phyloP scores from a whole-genome alignment of 1,284 basidiomycete genomes.

The Rugiboletus extremiorientalis region DNA sequence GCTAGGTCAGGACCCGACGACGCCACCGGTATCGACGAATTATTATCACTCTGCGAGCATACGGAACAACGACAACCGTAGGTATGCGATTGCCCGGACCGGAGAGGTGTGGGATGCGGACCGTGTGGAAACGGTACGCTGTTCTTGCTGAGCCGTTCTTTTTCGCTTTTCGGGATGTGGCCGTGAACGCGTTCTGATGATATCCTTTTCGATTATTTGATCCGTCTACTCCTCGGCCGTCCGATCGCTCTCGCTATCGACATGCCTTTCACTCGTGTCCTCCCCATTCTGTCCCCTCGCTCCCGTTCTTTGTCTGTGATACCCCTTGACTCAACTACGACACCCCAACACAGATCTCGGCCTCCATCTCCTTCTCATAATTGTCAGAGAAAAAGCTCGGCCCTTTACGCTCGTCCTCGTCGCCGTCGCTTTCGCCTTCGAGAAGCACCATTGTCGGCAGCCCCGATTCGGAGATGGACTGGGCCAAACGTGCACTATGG shows the following conservation, averaged over 20 bases:
- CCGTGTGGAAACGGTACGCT: not conserved
- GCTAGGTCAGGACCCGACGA: not conserved
- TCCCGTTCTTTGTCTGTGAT: no score
- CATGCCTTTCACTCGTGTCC: no score
- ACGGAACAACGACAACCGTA: not conserved
- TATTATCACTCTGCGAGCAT: not conserved
- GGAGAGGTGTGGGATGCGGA: no score
- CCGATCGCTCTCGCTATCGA: no score
- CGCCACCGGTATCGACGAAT: not conserved
- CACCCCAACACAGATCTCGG: not conserved
- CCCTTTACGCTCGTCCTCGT: no score
- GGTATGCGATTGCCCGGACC: no score
- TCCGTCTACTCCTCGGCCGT: no score
- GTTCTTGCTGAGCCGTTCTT: not conserved
- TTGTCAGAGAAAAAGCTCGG: not conserved
- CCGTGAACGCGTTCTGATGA: not conserved
- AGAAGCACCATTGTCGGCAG: not conserved
- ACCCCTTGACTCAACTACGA: not conserved
- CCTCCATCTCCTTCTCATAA: not conserved
- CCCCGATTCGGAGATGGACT: not conserved
- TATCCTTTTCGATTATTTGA: not conserved
- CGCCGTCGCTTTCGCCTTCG: not conserved
- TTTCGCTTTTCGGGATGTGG: not conserved
- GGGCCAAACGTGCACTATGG: no score
- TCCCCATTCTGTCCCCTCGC: no score